phyloP scores from a whole-genome alignment of 1,284 basidiomycete genomes.

The Chiua sp. region DNA sequence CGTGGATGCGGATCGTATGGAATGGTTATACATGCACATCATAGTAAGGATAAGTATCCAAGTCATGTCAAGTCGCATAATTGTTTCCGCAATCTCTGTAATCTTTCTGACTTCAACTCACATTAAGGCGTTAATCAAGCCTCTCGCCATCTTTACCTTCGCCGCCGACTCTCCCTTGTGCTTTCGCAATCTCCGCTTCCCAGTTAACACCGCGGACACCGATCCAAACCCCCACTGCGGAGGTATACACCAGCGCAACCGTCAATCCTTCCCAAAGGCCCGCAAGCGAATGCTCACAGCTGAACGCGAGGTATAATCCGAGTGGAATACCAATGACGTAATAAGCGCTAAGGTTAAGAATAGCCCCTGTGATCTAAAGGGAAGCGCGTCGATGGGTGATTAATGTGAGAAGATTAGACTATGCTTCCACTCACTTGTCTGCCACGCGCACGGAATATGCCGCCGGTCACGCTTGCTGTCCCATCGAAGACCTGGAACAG shows the following conservation, averaged over 20 bases:
- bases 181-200: constrained; percentile 64
- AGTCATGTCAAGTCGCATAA: too few species aligned
- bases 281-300: constrained; percentile 48
- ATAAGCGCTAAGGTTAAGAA: constrained; percentile 70
- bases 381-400: not conserved
- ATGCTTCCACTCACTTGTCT: constrained; percentile 67
- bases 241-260: constrained; percentile 60
- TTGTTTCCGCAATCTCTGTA: too few species aligned
- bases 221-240: constrained; percentile 54
- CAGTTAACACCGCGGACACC: constrained; percentile 61
- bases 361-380: constrained; percentile 55
- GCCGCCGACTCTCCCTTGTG: constrained; percentile 36
- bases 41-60: too few species aligned
- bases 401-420: not conserved
- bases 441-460: constrained; percentile 81
- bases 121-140: not conserved
- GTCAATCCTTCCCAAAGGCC: constrained; percentile 79
- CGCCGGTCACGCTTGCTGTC: constrained; percentile 67
- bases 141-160: constrained; percentile 16
- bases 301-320: constrained; percentile 71
- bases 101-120: too few species aligned
- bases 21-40: too few species aligned
- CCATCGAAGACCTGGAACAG: constrained; percentile 89
- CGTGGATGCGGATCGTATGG: not conserved
- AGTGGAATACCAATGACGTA: constrained; percentile 72